These are phyloP conservation scores for Aspergillus sp. DNA, from an alignment of 2,329 filamentous ascomycete genomes.

Conservation along the genomic window DNA sequence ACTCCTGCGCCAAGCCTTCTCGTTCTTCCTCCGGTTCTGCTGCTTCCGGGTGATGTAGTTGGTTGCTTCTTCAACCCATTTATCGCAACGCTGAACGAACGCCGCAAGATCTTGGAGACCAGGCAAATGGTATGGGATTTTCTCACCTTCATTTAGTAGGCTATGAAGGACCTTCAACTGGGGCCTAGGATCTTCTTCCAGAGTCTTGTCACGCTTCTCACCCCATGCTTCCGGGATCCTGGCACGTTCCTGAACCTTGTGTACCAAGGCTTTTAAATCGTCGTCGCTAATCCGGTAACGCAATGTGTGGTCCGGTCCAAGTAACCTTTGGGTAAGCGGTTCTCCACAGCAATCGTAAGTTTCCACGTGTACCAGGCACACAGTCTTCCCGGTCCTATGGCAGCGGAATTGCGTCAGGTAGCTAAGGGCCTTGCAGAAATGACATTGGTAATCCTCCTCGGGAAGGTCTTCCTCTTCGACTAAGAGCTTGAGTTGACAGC, in stretches of 20 bases:
- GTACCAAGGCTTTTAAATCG: constrained; percentile 63
- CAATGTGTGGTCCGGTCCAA: constrained; percentile 69
- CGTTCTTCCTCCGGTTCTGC: constrained; percentile 93
- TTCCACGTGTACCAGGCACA: constrained; percentile 82
- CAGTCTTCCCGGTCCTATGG: constrained; percentile 72
- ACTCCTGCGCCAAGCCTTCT: constrained; percentile 77
- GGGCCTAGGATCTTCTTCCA: constrained; percentile 81
- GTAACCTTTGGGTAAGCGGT: constrained; percentile 64
- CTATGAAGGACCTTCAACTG: constrained; percentile 82
- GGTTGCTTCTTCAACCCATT: constrained; percentile 96
- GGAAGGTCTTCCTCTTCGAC: constrained; percentile 72
- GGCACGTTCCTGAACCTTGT: constrained; percentile 83
- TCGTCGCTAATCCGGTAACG: constrained; percentile 76
- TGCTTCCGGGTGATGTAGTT: constrained; percentile 97
- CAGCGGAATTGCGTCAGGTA: constrained; percentile 92
- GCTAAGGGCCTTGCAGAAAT: constrained; percentile 86
- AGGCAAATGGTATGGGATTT: constrained; percentile 85
- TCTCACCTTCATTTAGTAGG: constrained; percentile 88
- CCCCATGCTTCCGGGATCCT: constrained; percentile 84
- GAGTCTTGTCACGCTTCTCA: constrained; percentile 79
- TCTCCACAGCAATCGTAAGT: constrained; percentile 76
- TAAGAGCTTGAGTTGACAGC: constrained; percentile 62
- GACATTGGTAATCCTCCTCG: constrained; percentile 91
- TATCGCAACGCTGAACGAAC: constrained; percentile 94
- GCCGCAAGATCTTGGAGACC: constrained; percentile 78